These are phyloP conservation scores for Fusarium zealandicum DNA, from an alignment of 2,329 filamentous ascomycete genomes.

Conservation along the genomic window DNA sequence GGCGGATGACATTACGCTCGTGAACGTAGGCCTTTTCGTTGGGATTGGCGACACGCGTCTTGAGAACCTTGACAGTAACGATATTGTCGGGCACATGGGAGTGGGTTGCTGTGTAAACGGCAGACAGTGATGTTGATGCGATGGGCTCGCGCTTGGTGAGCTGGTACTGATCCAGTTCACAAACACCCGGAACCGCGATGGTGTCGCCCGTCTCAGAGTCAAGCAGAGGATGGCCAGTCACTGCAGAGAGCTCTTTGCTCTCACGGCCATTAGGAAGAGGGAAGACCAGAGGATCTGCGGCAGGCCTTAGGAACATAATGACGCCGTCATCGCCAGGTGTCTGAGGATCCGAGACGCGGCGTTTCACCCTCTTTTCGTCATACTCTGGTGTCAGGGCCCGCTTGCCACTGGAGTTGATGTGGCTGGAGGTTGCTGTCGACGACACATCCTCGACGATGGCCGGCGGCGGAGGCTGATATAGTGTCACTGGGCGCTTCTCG, in stretches of 20 bases:
- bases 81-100: slow-evolving; percentile 60
- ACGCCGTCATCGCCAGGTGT: slow-evolving; percentile 54
- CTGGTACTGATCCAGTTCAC: slow-evolving; percentile 61
- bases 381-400: slow-evolving; percentile 56
- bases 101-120: slow-evolving; percentile 63
- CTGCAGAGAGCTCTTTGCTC: slow-evolving; percentile 55
- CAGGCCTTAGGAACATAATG: slow-evolving; percentile 61
- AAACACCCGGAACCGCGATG: slow-evolving; percentile 56
- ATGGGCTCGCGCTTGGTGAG: slow-evolving; percentile 65
- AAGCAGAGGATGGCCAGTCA: slow-evolving; percentile 59
- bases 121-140: slow-evolving; percentile 61
- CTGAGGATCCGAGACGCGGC: slow-evolving; percentile 47
- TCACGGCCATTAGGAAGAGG: slow-evolving; percentile 57
- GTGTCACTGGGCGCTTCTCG: slow-evolving; percentile 58
- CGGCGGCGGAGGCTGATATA: slow-evolving; percentile 46
- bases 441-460: slow-evolving; percentile 40
- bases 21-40: slow-evolving; percentile 56
- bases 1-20: slow-evolving; percentile 63
- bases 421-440: slow-evolving; percentile 44
- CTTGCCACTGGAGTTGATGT: slow-evolving; percentile 58
- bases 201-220: slow-evolving; percentile 60
- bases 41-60: slow-evolving; percentile 55
- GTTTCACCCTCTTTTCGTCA: slow-evolving; percentile 54
- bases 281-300: slow-evolving; percentile 59
- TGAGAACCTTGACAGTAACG: slow-evolving; percentile 68